Conservation (phyloP, 2,329 filamentous ascomycete genomes). For the Aureobasidium sp. region DNA sequence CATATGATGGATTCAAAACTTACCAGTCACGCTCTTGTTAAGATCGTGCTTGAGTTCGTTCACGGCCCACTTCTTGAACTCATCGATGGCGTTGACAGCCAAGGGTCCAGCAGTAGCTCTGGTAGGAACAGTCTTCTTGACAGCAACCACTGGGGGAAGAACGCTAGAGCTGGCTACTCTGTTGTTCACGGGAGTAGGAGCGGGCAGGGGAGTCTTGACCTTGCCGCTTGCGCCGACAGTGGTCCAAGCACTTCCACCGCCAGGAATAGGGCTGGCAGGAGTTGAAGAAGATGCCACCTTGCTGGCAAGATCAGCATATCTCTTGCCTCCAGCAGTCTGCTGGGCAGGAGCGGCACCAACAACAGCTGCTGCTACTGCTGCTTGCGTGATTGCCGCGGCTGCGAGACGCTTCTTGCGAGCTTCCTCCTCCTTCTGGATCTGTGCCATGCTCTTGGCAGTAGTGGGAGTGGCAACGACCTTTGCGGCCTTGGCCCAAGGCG, state of each 20-base stretch:
- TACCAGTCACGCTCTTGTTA: conserved; percentile 53
- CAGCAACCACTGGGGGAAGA: conserved; percentile 23
- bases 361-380: conserved; percentile 28
- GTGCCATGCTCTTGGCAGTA: conserved; percentile 81
- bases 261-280: conserved; percentile 27
- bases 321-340: conserved; percentile 57
- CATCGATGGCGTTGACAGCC: conserved; percentile 64
- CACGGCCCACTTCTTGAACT: conserved; percentile 90
- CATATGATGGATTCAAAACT: background rate
- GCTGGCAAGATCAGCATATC: conserved; percentile 88
- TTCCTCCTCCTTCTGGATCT: conserved; percentile 96
- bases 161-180: conserved; percentile 39
- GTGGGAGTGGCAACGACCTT: conserved; percentile 37
- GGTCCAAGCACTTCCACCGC: conserved; percentile 67
- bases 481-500: conserved; percentile 59
- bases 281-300: conserved; percentile 49
- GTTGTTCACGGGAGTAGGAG: conserved; percentile 37
- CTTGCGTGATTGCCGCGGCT: conserved; percentile 38
- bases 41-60: conserved; percentile 68
- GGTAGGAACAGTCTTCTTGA: conserved; percentile 26
- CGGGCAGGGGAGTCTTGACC: conserved; percentile 62
- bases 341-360: conserved; percentile 31
- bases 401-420: conserved; percentile 69
- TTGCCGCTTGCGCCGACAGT: conserved; percentile 93
- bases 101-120: conserved; percentile 46